These are phyloP conservation scores for Begonia masoniana DNA, from an alignment of 306 rosid genomes.

Conservation along the genomic window DNA sequence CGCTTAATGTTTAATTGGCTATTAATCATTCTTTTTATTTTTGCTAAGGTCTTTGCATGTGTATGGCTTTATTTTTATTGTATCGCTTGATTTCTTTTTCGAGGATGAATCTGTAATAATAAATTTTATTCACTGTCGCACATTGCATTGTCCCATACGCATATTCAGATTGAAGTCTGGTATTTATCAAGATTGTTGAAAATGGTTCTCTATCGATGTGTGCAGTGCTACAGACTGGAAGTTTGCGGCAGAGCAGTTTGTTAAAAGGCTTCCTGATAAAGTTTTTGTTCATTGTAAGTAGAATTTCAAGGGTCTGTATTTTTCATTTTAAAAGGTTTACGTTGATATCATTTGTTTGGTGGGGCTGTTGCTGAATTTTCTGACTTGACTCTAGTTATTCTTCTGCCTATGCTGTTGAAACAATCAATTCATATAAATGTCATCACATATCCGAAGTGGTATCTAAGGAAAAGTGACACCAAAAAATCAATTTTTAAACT, in stretches of 20 bases:
- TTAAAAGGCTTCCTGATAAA: slow-evolving; percentile 59
- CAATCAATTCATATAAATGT: no score
- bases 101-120: not conserved
- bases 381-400: no score
- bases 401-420: no score
- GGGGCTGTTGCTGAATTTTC: not conserved
- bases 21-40: no score
- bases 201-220: slow-evolving; percentile 11
- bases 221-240: slow-evolving; percentile 85
- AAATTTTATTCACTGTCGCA: not conserved
- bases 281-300: slow-evolving; percentile 83
- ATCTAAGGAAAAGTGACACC: no score
- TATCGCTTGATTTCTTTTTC: not conserved
- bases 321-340: not conserved
- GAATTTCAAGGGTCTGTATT: not conserved
- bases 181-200: not conserved
- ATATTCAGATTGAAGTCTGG: not conserved
- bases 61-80: no score
- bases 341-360: not conserved
- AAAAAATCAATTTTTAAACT: no score
- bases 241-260: slow-evolving; percentile 82
- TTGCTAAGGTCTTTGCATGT: no score
- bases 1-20: no score
- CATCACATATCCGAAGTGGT: no score
- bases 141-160: no score